Evolutionary conservation across 2,329 filamentous ascomycete genomes (phyloP).

Genomic region (Diaporthe ampelina): DNA sequence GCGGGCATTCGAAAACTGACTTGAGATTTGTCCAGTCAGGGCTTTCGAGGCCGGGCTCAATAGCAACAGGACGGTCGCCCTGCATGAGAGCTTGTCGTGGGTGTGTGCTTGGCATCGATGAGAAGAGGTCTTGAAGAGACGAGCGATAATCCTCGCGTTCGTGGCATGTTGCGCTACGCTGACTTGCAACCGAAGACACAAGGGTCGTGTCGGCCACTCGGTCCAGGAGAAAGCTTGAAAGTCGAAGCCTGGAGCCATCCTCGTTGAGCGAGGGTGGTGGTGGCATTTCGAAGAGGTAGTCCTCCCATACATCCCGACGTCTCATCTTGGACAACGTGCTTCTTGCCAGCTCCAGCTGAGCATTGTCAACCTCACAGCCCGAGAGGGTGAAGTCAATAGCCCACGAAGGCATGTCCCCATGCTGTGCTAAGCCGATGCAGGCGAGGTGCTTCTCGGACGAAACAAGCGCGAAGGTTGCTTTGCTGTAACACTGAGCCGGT

Average conservation of each 20-base stretch:
- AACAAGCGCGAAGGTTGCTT: conserved; percentile 19
- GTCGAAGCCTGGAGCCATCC: conserved; percentile 4
- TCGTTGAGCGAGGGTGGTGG: conserved; percentile 15
- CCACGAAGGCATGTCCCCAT: conserved; percentile 28
- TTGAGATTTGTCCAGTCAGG: conserved; percentile 6
- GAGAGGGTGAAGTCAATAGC: conserved; percentile 18
- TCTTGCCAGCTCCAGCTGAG: conserved; percentile 8
- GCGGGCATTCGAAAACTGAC: neutral
- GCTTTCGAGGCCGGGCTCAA: conserved; percentile 9
- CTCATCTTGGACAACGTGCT: conserved; percentile 15
- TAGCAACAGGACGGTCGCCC: neutral
- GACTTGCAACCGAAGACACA: neutral
- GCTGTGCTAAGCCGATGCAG: conserved; percentile 28
- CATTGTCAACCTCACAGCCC: conserved; percentile 17
- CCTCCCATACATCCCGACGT: conserved; percentile 9
- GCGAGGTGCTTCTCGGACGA: conserved; percentile 6
- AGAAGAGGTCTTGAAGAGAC: neutral
- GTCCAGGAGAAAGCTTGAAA: conserved; percentile 20
- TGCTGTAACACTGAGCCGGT: conserved; percentile 15
- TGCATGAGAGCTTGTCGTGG: conserved; percentile 16
- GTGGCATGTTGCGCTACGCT: neutral
- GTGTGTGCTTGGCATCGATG: conserved; percentile 4
- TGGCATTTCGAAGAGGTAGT: conserved; percentile 6
- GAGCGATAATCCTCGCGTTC: conserved; percentile 3
- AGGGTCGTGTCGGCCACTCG: neutral